A percentile compares a stretch with the other conserved stretches of the same genome.
Conservation (phyloP, 352 stramenopile species). For the Pythium grandisporangium region DNA sequence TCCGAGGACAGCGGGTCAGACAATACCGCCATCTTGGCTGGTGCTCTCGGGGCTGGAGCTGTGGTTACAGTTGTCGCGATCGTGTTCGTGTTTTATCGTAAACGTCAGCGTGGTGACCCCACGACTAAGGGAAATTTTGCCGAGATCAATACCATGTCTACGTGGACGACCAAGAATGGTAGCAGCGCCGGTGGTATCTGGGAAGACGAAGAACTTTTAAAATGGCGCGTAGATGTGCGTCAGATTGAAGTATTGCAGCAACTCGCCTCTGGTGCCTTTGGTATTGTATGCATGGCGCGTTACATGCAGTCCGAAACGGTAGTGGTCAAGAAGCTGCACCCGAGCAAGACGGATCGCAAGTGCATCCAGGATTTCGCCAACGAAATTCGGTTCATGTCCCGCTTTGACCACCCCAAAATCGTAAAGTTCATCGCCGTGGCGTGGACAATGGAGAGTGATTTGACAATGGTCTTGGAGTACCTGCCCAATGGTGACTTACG, state of each 20-base stretch:
- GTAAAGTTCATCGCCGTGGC: conserved; percentile 47
- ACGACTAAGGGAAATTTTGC: background rate
- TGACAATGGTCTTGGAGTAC: conserved; percentile 66
- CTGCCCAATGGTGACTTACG: conserved; percentile 62
- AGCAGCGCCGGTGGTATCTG: too few relatives aligned
- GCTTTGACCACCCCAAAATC: conserved; percentile 59
- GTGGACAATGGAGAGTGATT: conserved; percentile 53
- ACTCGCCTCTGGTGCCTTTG: background rate
- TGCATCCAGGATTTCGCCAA: conserved; percentile 68
- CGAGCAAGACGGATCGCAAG: background rate
- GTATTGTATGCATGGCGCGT: background rate
- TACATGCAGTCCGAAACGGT: background rate
- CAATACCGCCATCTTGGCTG: background rate
- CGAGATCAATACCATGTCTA: background rate
- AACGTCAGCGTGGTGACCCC: background rate
- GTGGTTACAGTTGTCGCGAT: background rate
- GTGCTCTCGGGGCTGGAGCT: background rate
- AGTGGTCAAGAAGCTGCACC: background rate
- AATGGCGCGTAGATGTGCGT: background rate
- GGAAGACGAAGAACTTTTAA: background rate
- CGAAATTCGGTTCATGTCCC: conserved; percentile 61
- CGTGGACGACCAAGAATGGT: background rate
- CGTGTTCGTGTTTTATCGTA: background rate
- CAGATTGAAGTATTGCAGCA: background rate
- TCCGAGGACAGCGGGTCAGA: background rate